phyloP scores from a whole-genome alignment of 2,329 filamentous ascomycete genomes.

The Plenodomus tracheiphilus region DNA sequence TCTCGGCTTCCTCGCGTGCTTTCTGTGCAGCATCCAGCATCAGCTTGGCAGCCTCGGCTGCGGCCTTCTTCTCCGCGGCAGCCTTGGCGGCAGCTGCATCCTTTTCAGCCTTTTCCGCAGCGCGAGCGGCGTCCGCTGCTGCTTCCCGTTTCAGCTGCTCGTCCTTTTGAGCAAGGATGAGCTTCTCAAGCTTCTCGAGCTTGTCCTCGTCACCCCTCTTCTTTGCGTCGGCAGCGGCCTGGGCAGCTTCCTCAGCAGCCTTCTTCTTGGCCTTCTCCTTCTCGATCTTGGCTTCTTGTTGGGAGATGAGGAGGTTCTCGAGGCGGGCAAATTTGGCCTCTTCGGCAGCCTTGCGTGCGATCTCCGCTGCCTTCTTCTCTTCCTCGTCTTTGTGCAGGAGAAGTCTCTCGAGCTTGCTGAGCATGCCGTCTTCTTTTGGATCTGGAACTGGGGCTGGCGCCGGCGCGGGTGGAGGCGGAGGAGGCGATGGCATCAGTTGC shows the following conservation, averaged over 20 bases:
- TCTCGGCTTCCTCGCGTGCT: conserved; percentile 37
- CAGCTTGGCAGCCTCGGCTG: conserved; percentile 31
- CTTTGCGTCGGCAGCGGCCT: conserved; percentile 32
- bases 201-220: conserved; percentile 44
- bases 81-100: conserved; percentile 56
- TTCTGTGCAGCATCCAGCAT: conserved; percentile 36
- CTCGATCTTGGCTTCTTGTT: conserved; percentile 41
- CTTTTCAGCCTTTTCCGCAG: conserved; percentile 52
- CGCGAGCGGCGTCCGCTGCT: conserved; percentile 33
- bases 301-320: conserved; percentile 39
- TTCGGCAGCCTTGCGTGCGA: conserved; percentile 37
- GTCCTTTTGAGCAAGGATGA: conserved; percentile 49
- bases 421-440: conserved; percentile 35
- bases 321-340: conserved; percentile 43
- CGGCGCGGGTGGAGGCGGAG: conserved; percentile 23
- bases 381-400: conserved; percentile 36
- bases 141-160: conserved; percentile 44
- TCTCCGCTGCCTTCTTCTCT: conserved; percentile 31
- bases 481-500: conserved; percentile 4
- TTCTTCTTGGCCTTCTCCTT: conserved; percentile 43
- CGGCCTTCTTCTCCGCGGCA: conserved; percentile 51
- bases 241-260: conserved; percentile 36
- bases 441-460: conserved; percentile 24
- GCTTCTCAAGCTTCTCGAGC: conserved; percentile 39
- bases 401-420: conserved; percentile 35